These are phyloP conservation scores for Populus nigra DNA, from an alignment of 345 rosid species.

Conservation along the genomic window DNA sequence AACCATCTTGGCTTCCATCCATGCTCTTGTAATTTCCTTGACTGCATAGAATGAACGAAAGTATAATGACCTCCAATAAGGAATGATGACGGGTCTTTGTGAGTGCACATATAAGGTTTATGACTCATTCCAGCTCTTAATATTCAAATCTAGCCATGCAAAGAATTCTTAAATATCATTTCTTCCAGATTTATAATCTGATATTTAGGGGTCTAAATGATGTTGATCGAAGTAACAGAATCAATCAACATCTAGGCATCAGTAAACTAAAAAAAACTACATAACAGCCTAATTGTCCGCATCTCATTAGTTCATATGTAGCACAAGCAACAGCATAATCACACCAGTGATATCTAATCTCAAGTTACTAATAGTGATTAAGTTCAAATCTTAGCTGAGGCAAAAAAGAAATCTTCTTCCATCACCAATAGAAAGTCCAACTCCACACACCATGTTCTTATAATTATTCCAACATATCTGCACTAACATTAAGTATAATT, in stretches of 20 bases:
- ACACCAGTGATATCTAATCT: neutral
- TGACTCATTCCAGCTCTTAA: neutral
- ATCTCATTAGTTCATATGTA: neutral
- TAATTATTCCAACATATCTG: neutral
- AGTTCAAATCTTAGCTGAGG: neutral
- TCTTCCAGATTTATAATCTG: neutral
- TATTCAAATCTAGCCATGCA: neutral
- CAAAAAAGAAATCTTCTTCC: neutral
- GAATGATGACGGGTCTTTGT: neutral
- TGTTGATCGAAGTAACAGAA: neutral
- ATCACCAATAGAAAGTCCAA: neutral
- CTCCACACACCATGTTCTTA: neutral
- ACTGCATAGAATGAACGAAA: conserved; percentile 40
- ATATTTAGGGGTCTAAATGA: neutral
- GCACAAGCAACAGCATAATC: neutral
- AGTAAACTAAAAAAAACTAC: neutral
- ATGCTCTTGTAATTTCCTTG: conserved; percentile 78
- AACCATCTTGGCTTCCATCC: conserved; percentile 98
- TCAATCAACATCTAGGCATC: neutral
- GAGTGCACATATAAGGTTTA: neutral
- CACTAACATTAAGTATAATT: neutral
- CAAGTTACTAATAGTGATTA: neutral
- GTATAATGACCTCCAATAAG: neutral
- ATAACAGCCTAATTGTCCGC: neutral
- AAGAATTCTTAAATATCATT: neutral